Conservation (phyloP, 345 rosid species). For the Melastoma malabathricum region DNA sequence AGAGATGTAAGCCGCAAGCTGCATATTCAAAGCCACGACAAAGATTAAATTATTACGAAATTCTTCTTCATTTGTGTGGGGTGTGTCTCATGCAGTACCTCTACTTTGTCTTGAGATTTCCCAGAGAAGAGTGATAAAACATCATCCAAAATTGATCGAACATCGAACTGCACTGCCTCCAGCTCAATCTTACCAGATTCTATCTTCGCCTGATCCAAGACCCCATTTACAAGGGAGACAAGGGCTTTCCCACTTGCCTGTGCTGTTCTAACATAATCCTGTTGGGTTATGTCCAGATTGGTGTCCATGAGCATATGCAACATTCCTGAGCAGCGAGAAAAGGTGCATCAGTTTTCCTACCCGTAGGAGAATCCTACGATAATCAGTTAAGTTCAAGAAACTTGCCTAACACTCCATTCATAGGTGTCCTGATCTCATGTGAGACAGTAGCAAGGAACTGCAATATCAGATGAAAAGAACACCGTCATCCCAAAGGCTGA, state of each 20-base stretch:
- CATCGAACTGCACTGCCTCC: constrained; percentile 71
- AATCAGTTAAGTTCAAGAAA: background rate
- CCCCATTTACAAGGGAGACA: constrained; percentile 81
- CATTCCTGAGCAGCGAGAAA: constrained; percentile 53
- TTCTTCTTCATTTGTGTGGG: constrained; percentile 4
- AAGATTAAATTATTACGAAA: constrained; percentile 7
- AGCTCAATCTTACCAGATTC: constrained; percentile 97
- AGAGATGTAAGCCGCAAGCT: constrained; percentile 88
- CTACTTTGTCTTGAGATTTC: constrained; percentile 79
- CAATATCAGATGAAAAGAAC: constrained; percentile 9
- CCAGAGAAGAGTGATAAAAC: constrained; percentile 90
- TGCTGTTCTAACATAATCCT: constrained; percentile 82
- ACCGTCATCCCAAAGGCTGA: background rate
- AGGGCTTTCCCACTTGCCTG: constrained; percentile 90
- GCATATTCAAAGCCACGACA: constrained; percentile 17
- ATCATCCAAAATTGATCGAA: constrained; percentile 71
- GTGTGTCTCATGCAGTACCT: constrained; percentile 30
- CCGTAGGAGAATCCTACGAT: background rate
- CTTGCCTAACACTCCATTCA: constrained; percentile 98
- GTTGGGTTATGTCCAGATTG: constrained; percentile 77
- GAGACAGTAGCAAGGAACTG: constrained; percentile 99
- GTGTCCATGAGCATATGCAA: constrained; percentile 86
- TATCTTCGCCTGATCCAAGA: constrained; percentile 88
- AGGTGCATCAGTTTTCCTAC: background rate
- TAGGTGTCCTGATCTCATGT: constrained; percentile 96